These are phyloP conservation scores for Collybiopsis confluens DNA, from an alignment of 768 basidiomycete genomes.

Conservation along the genomic window DNA sequence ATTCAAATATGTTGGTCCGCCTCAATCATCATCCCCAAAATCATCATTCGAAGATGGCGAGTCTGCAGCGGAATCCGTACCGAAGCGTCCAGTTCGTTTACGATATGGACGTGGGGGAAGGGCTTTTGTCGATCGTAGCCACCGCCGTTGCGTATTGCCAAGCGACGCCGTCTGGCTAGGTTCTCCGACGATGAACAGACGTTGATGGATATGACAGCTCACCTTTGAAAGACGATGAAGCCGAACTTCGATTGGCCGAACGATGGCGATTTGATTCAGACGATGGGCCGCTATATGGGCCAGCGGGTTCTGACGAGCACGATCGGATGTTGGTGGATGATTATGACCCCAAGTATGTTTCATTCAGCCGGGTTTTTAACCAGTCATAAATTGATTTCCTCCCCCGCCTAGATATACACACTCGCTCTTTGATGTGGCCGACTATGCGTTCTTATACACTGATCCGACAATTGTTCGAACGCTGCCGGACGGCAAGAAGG, in stretches of 20 bases:
- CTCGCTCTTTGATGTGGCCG: constrained; percentile 52
- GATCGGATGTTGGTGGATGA: constrained; percentile 71
- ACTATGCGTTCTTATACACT: constrained; percentile 24
- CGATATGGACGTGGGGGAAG: constrained; percentile 85
- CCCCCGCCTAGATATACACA: constrained; percentile 30
- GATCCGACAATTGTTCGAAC: constrained; percentile 9
- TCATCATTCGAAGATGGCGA: constrained; percentile 24
- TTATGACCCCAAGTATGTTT: constrained; percentile 48
- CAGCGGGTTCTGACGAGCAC: constrained; percentile 63
- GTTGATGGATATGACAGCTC: constrained; percentile 23
- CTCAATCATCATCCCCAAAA: constrained; percentile 27
- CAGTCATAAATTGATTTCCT: neutral
- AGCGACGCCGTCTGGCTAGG: constrained; percentile 40
- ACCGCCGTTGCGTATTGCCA: constrained; percentile 13
- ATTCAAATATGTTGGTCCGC: constrained; percentile 52
- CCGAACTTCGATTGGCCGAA: constrained; percentile 40
- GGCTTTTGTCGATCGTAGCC: constrained; percentile 69
- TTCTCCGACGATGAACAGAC: constrained; percentile 23
- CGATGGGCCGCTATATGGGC: constrained; percentile 50
- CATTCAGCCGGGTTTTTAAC: neutral
- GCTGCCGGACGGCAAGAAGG: constrained; percentile 9
- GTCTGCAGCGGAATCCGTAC: constrained; percentile 19
- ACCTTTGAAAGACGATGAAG: constrained; percentile 34
- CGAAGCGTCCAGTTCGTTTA: constrained; percentile 54
- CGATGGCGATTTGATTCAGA: constrained; percentile 71